Evolutionary conservation across 2,329 filamentous ascomycete species (phyloP), one percentile per base, ranked within the genome.

Genomic region (Fusarium robinianum): DNA sequence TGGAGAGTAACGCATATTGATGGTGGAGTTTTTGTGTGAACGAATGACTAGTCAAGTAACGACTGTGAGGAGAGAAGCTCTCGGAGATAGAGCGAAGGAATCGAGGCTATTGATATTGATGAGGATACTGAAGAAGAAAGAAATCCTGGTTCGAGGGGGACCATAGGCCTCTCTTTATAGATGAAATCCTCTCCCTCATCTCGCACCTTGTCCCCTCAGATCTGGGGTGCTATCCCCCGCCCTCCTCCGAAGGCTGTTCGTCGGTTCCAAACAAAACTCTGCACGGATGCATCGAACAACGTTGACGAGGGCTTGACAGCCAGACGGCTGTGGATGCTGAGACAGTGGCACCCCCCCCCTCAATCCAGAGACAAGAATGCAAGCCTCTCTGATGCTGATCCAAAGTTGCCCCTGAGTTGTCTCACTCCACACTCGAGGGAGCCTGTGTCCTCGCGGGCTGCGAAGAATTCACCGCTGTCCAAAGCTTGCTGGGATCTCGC

Each of bases 1-100:
- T 39, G 55, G 33, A 33, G 63, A 53, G 51, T 54, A 65, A 53
- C 61, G 65, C 66, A 68, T 68, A 18, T 48, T 62, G 54, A n/a
- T 49, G 31, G 30, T 47, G 42, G 14, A 41, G 18, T 38, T 45
- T 40, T 31, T 45, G n/a, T 39, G 32, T n/a, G 41, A 63, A 53
- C 50, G 53, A 61, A 55, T 60, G 62, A 61, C 49, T 57, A 41
- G 48, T 36, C 12, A 36, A 34, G 41, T 50, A 62, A 57, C 44
- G 55, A 63, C 53, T 48, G 49, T 33, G 24, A 47, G n/a, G 56
- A 41, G 41, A 54, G 25, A 48, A 55, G 57, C 55, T 58, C 65
- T 65, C 62, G 56, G 58, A 46, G 39, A 31, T 50, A 52, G 35
- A 60, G 54, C 47, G 65, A 65, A 32, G 50, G 62, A 53, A 61